Evolutionary conservation across 306 rosid species (phyloP), one percentile per base, ranked within the genome.

Genomic region (Datisca glomerata): DNA sequence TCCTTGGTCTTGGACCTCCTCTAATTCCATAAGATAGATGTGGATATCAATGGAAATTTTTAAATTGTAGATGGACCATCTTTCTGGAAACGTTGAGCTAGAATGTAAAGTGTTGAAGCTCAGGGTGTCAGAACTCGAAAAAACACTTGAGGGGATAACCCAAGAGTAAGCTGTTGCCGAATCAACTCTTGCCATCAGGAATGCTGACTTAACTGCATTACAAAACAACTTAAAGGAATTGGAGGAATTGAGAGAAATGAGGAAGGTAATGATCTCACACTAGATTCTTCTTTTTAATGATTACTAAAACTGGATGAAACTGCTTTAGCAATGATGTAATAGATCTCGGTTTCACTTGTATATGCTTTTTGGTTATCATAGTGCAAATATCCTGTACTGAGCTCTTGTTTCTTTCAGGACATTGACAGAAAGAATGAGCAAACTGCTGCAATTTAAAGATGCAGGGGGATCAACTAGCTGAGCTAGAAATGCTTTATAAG

Each of bases 391-490:
- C 16, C 40, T 53, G 44, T 57, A 31, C 43, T 17, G 19, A 40
- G 14, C 27, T 6, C 7, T 27, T 40, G n/a, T 19, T 40, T 40
- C 17, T 28, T 71, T 41, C 47, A 89, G 98, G 98, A 89, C 60
- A 89, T 89, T 28, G 98, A 89, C 66, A 67, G 98, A 71, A 89
- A 89, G 75, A 78, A 84, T 47, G 91, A 78, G 69, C 98, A 89
- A 75, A 84, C 98, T 38, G 86, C 95, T 45, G 53, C 71, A 47
- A 70, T 89, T 41, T 89, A 73, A 84, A 75, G 68, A 84, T 89
- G 96, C 98, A 89, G 73, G 93, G 81, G 23, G 69, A 74, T 57
- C 98, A 89, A 49, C 66, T 89, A 59, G 92, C 94, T 43, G 98
- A 89, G 59, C 29, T 84, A 73, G 96, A 89, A 73, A 44, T 52